Evolutionary conservation across 140 eudicot genomes (phyloP).

Genomic region (Anethum foeniculum): DNA sequence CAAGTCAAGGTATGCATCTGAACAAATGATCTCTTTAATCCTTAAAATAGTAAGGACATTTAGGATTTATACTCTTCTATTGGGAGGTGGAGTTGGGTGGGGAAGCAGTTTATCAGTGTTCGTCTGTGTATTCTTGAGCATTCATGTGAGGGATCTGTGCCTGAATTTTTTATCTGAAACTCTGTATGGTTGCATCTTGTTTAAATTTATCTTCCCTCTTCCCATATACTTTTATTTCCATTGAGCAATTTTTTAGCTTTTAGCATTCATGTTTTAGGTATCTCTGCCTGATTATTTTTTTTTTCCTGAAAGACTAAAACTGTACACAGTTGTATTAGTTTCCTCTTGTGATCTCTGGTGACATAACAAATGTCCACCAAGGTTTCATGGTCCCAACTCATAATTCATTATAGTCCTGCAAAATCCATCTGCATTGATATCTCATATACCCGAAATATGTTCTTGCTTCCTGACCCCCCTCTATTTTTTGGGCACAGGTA

Average conservation of each 20-base stretch:
- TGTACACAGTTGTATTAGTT: background rate
- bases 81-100: no score
- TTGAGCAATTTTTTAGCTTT: background rate
- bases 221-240: no score
- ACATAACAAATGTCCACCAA: background rate
- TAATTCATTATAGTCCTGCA: background rate
- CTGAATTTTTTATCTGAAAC: no score
- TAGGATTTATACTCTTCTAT: background rate
- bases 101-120: no score
- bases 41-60: background rate
- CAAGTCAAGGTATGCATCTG: constrained; percentile 71
- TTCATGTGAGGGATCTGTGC: no score
- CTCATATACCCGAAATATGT: background rate
- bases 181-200: no score
- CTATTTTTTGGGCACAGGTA: background rate
- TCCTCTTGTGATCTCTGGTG: background rate
- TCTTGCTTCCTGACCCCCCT: background rate
- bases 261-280: background rate
- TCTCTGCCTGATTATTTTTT: background rate
- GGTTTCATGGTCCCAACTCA: background rate
- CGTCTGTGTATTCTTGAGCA: no score
- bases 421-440: background rate
- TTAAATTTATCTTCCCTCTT: no score
- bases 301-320: background rate
- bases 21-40: background rate